Base-by-base conservation (phyloP, 306 rosid species). In the Pyrus bretschneideri region DNA sequence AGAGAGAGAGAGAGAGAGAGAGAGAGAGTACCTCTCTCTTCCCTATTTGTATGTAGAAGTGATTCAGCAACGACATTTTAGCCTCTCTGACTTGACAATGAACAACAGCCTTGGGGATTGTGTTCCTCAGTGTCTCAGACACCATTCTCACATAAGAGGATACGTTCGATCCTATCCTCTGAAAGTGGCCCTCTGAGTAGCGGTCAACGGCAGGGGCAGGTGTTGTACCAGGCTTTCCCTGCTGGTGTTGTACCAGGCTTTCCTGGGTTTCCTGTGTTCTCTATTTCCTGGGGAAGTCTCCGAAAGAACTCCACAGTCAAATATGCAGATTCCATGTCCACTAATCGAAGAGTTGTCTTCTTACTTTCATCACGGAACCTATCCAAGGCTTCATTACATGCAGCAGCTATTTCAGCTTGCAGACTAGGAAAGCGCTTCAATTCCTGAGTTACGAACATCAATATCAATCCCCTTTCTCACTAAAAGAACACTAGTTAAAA, bases 251-350 rank as follows among this genome's bases (percentile, higher is more conserved):
- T 1, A n/a, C 62, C 27, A 22, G 62, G 27, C 29, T 22, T 57
- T 62, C 85, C 70, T 42, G 81, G 82, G 70, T 54, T 86, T 79
- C 83, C 92, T 4, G 78, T 84, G 80, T 71, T 92, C 83, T 95
- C 98, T 82, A 88, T 73, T 85, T 95, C 97, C 80, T 89, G 92
- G 29, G 99, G 99, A 80, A 95, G 99, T 79, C 66, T 91, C 42
- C 99, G 78, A 71, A 95, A 95, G 93, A 95, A 95, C n/a, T 95
- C 99, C 71, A 87, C 99, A n/a, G 99, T 95, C 80, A 95, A 84
- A 80, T 92, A 95, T 3, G 97, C 88, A 54, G 99, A 79, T 81
- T 95, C 98, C 99, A 95, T 95, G 81, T 95, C 99, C 81, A 95
- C 97, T 55, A 95, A 89, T 52, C 99, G 89, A 23, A 95, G 35